Base-by-base conservation (phyloP, 106 monocot genomes). In the Dendrobium nobile region DNA sequence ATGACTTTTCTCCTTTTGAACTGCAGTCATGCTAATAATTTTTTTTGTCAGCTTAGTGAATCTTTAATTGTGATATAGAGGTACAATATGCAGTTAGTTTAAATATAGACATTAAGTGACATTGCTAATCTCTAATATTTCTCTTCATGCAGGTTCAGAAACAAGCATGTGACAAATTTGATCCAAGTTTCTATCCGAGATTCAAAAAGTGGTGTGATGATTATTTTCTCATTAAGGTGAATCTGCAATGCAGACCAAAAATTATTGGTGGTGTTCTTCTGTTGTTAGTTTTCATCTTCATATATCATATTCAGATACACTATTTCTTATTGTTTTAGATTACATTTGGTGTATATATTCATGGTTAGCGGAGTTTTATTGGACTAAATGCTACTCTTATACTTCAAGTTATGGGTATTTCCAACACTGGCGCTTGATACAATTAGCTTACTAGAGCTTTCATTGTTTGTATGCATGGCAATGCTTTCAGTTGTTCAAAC, bases 191-290 rank as follows among this genome's bases (percentile, higher is more conserved):
- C 84, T 91, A 99, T 76, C 99, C 99, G 11, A 89, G 88, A 87
- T 99, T 99, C 79, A 99, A 99, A 75, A 99, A 99, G 82, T 99
- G 99, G 99, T 99, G 99, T 82, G 99, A 99, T 83, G 93, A 99
- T 87, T 99, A 99, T 87, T 99, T 99, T 79, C 75, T 82, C 55
- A 93, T 99, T 27, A 90, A 87, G 95, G 99, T 99, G 87, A 27
- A 47, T 6, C 28, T 82, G 20, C 80, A 18, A 26, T 48, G 48
- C 19, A n/a, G 44, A 59, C 51, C 0, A 56, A 48, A 22, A 28
- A 28, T 61, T 70, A 70, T 70, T 33, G 37, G n/a, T 4, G 7
- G 9, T 51, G 51, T 70, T 11, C 10, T 70, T 70, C 70, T 70
- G 22, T 51, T 26, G 4, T 68, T 68, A 33, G 28, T 68, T 2